These are phyloP conservation scores for Lonicera japonica DNA, from an alignment of 129 eudicot genomes.

Conservation along the genomic window DNA sequence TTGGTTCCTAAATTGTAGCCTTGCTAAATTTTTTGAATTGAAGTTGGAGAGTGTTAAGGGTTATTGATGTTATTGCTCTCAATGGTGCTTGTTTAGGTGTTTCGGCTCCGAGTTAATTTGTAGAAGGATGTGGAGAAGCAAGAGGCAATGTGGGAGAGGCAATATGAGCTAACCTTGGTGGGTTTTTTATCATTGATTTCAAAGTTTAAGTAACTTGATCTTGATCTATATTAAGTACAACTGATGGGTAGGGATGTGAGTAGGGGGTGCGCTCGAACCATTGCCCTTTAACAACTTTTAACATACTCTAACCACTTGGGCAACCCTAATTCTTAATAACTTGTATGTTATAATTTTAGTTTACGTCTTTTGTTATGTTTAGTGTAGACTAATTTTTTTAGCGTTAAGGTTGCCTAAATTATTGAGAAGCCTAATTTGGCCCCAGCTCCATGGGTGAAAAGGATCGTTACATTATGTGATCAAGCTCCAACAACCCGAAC, in stretches of 20 bases:
- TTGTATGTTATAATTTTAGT: too few relatives aligned
- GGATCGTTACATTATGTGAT: conserved; percentile 86
- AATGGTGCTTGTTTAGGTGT: conserved; percentile 38
- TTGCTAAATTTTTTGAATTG: too few relatives aligned
- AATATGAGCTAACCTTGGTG: conserved; percentile 94
- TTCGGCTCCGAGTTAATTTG: conserved; percentile 70
- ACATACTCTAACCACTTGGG: background rate
- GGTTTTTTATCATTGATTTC: conserved; percentile 78
- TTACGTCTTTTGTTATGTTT: too few relatives aligned
- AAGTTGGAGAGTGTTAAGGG: too few relatives aligned
- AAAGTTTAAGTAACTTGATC: too few relatives aligned
- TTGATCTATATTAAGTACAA: too few relatives aligned
- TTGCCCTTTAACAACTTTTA: too few relatives aligned
- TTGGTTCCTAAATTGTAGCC: too few relatives aligned
- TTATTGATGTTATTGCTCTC: background rate
- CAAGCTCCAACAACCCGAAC: conserved; percentile 86
- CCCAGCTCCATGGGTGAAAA: conserved; percentile 91
- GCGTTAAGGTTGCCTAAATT: conserved; percentile 72
- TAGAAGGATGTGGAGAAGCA: conserved; percentile 78
- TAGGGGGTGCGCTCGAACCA: too few relatives aligned
- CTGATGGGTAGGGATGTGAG: too few relatives aligned
- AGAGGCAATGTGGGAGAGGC: conserved; percentile 98
- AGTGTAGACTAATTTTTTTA: too few relatives aligned
- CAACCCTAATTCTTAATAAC: too few relatives aligned
- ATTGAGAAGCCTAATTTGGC: conserved; percentile 96